Percentiles rank a stretch among this genome's conserved stretches.
Conservation (phyloP, 2,329 filamentous ascomycete genomes). For the Achaetomium macrosporum region DNA sequence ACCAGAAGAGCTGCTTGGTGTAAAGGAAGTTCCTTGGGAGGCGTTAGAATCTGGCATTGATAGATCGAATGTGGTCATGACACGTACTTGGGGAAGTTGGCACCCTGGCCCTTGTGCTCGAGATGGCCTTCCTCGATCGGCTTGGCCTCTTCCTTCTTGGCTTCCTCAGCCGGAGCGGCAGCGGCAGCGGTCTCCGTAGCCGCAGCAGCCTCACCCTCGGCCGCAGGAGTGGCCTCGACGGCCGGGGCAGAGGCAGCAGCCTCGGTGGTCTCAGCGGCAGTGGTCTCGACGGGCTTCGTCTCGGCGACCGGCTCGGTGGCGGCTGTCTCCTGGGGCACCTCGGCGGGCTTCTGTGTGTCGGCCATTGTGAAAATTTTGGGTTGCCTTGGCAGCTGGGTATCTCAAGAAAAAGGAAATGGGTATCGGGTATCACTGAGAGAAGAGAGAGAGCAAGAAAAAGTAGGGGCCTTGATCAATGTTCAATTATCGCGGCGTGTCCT, state of each 20-base stretch:
- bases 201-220: slow-evolving; percentile 29
- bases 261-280: slow-evolving; percentile 33
- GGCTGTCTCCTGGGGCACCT: slow-evolving; percentile 47
- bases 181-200: slow-evolving; percentile 21
- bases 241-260: slow-evolving; percentile 36
- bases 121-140: slow-evolving; percentile 72
- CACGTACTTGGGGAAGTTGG: slow-evolving; percentile 78
- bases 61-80: too few relatives aligned
- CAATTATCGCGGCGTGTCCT: slow-evolving; percentile 22
- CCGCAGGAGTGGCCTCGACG: slow-evolving; percentile 26
- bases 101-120: slow-evolving; percentile 87
- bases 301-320: slow-evolving; percentile 35
- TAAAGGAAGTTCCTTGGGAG: slow-evolving; percentile 70
- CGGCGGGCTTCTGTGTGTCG: slow-evolving; percentile 65
- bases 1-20: slow-evolving; percentile 91
- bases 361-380: slow-evolving; percentile 54
- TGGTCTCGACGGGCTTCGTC: slow-evolving; percentile 33
- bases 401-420: slow-evolving; percentile 24
- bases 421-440: slow-evolving; percentile 28
- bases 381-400: slow-evolving; percentile 25
- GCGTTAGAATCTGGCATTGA: slow-evolving; percentile 6
- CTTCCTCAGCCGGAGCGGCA: slow-evolving; percentile 27
- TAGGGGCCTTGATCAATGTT: slow-evolving; percentile 13
- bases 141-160: slow-evolving; percentile 38
- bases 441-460: slow-evolving; percentile 24